phyloP scores from a whole-genome alignment of 495 filamentous ascomycete genomes.

The Lentithecium fluviatile region DNA sequence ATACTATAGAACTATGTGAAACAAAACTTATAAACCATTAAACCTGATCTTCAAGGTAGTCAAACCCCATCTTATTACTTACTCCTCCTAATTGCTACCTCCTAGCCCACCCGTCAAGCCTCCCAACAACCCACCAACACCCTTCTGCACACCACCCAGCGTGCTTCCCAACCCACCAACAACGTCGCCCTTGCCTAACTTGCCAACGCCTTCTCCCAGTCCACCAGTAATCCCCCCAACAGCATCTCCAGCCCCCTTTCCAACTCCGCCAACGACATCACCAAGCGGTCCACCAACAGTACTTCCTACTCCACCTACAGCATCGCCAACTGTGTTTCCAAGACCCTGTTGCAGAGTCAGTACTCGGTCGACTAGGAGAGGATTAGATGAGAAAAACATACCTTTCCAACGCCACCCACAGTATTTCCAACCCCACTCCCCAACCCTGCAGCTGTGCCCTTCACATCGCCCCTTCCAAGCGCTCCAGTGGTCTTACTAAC shows the following conservation, averaged over 20 bases:
- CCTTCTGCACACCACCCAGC: conserved; percentile 26
- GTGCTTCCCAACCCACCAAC: conserved; percentile 22
- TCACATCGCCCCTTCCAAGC: conserved; percentile 32
- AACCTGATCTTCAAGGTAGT: not conserved
- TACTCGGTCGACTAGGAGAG: no score
- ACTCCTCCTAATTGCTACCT: conserved; percentile 11
- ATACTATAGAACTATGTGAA: not conserved
- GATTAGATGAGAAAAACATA: conserved; percentile 2
- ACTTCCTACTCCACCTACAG: conserved; percentile 20
- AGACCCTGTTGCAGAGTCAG: conserved; percentile 18
- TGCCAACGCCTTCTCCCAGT: conserved; percentile 29
- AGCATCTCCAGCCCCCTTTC: conserved; percentile 24
- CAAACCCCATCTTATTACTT: not conserved
- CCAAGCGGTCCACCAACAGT: conserved; percentile 33
- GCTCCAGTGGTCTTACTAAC: conserved; percentile 33
- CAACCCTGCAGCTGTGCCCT: conserved; percentile 26
- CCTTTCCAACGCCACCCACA: conserved; percentile 29
- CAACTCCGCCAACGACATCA: conserved; percentile 28
- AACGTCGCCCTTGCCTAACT: conserved; percentile 24
- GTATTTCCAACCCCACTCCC: conserved; percentile 30
- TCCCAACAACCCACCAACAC: conserved; percentile 28
- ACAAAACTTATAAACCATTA: not conserved
- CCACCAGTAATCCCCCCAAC: conserved; percentile 27
- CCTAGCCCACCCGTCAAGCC: conserved; percentile 23
- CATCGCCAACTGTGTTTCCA: conserved; percentile 26